Percentiles rank a stretch among this genome's conserved stretches.
Evolutionary conservation across 169 alveolate genomes (phyloP).

Genomic region (Plasmodium cynomolgi): DNA sequence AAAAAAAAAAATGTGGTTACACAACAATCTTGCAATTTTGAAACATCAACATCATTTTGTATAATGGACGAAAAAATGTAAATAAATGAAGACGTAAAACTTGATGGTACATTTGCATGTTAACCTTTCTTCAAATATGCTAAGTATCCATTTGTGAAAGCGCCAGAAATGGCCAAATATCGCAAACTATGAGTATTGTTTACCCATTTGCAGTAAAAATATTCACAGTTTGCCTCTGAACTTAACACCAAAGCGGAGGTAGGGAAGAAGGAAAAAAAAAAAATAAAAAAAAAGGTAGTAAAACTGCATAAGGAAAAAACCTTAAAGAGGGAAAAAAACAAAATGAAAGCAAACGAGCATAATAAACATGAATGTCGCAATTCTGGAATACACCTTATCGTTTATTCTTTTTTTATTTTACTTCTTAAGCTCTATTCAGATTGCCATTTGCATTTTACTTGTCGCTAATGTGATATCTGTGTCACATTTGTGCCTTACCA

Average conservation of each 20-base stretch:
- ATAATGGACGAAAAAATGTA: not conserved
- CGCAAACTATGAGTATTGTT: not conserved
- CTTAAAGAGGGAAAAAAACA: not conserved
- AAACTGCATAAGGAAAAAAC: not conserved
- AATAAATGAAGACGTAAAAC: not conserved
- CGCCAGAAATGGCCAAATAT: not conserved
- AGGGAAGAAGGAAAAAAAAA: not conserved
- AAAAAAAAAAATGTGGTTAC: conserved; percentile 12
- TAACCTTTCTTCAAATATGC: not conserved
- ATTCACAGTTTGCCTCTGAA: not conserved
- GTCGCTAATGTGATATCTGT: not conserved
- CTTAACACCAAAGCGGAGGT: not conserved
- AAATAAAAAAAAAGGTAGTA: not conserved
- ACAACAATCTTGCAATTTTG: conserved; percentile 1
- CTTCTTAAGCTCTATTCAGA: not conserved
- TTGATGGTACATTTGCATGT: not conserved
- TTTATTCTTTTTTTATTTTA: not conserved
- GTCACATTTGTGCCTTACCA: not conserved
- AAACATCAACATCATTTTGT: conserved; percentile 45
- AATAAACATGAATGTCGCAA: not conserved
- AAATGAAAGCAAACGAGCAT: not conserved
- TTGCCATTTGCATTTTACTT: not conserved
- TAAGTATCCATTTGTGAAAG: not conserved
- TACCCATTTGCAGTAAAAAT: not conserved
- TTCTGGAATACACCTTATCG: not conserved